These are phyloP conservation scores for Lachancea mirantina DNA, from an alignment of 805 yeast genomes.

Conservation along the genomic window DNA sequence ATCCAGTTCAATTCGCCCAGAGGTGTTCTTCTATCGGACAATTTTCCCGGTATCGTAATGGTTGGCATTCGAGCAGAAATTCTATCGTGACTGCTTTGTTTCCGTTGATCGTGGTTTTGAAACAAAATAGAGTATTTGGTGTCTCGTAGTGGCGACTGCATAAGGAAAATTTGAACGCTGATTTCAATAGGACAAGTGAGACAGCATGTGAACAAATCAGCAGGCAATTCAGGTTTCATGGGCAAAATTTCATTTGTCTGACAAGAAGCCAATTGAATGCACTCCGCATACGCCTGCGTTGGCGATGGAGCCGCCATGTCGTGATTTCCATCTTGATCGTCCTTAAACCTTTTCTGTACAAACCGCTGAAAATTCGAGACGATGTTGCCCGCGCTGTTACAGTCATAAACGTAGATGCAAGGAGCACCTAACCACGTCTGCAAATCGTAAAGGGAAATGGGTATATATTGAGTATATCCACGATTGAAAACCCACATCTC, in stretches of 20 bases:
- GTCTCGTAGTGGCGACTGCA: constrained; percentile 64
- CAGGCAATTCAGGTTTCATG: constrained; percentile 91
- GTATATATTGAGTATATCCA: constrained; percentile 95
- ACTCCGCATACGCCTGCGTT: constrained; percentile 57
- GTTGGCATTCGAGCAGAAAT: constrained; percentile 23
- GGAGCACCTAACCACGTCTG: constrained; percentile 99
- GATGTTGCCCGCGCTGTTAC: constrained; percentile 90
- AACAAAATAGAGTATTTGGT: constrained; percentile 36
- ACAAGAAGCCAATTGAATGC: constrained; percentile 93
- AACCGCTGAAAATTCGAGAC: constrained; percentile 83
- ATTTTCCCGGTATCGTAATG: constrained; percentile 76
- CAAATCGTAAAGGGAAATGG: constrained; percentile 87
- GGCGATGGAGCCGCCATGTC: constrained; percentile 38
- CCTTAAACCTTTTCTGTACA: constrained; percentile 82
- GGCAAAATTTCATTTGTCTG: constrained; percentile 78
- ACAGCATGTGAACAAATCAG: constrained; percentile 92
- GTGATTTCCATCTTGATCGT: constrained; percentile 58
- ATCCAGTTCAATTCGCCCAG: constrained; percentile 96
- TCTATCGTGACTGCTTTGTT: constrained; percentile 18
- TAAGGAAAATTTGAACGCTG: constrained; percentile 82
- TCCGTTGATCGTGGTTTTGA: constrained; percentile 28
- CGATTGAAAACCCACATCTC: constrained; percentile 98
- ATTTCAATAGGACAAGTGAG: constrained; percentile 93
- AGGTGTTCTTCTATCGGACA: constrained; percentile 91
- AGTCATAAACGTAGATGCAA: constrained; percentile 88